These are phyloP conservation scores for Pythium oligandrum DNA, from an alignment of 352 stramenopile species.

Conservation along the genomic window DNA sequence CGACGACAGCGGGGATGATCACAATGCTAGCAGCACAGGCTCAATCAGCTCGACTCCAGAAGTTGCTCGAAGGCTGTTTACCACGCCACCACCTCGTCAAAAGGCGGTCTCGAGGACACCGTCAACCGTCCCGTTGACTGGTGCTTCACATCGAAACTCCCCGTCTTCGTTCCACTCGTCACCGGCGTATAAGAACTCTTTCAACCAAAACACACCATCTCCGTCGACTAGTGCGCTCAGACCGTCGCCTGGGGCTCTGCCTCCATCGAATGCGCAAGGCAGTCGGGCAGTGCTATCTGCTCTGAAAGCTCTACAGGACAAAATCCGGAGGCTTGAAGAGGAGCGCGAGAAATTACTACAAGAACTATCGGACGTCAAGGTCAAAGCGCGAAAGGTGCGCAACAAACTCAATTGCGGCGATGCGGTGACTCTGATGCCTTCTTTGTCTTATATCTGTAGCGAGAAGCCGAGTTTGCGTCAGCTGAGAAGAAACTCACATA, in stretches of 20 bases:
- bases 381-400: conserved; percentile 42
- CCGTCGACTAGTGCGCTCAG: too few species aligned
- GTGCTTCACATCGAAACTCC: too few species aligned
- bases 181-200: too few species aligned
- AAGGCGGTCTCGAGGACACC: too few species aligned
- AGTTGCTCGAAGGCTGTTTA: conserved; percentile 14
- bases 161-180: too few species aligned
- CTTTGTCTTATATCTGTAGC: conserved; percentile 9
- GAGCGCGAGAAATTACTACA: conserved; percentile 52
- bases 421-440: not conserved
- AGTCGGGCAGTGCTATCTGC: conserved; percentile 68
- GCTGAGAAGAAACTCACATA: conserved; percentile 65
- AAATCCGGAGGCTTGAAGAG: conserved; percentile 63
- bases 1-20: not conserved
- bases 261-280: conserved; percentile 23
- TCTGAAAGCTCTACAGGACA: conserved; percentile 77
- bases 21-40: conserved; percentile 1
- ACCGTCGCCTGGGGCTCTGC: too few species aligned
- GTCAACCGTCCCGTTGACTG: too few species aligned
- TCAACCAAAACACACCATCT: too few species aligned
- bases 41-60: conserved; percentile 3
- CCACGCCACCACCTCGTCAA: conserved; percentile 10
- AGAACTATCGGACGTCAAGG: conserved; percentile 57
- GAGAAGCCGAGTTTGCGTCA: conserved; percentile 42
- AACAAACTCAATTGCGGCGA: too few species aligned